A percentile compares a stretch with the other conserved stretches of the same genome.
Evolutionary conservation across 2,329 filamentous ascomycete species (phyloP).

Genomic region (Xylaria sp.): DNA sequence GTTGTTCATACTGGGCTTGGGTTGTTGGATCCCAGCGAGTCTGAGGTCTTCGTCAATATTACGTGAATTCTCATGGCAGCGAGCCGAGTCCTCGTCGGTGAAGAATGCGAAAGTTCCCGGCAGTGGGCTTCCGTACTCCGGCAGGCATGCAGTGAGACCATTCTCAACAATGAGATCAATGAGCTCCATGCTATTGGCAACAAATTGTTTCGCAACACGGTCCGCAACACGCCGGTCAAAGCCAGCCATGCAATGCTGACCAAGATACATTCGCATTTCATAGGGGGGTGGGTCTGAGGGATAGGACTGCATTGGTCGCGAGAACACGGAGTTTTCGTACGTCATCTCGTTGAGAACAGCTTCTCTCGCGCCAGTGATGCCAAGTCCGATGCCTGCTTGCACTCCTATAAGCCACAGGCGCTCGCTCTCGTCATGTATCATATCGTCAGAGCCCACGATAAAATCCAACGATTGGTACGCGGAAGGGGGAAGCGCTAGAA

Average conservation of each 20-base stretch:
- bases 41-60: background rate
- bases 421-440: slow-evolving; percentile 24
- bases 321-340: slow-evolving; percentile 29
- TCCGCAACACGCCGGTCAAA: slow-evolving; percentile 31
- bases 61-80: slow-evolving; percentile 21
- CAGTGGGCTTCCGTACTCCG: slow-evolving; percentile 14
- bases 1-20: background rate
- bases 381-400: slow-evolving; percentile 42
- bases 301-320: slow-evolving; percentile 1
- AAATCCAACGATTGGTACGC: slow-evolving; percentile 29
- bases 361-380: slow-evolving; percentile 30
- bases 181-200: background rate
- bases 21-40: slow-evolving; percentile 30
- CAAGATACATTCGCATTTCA: slow-evolving; percentile 25
- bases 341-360: slow-evolving; percentile 37
- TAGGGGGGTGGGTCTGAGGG: background rate
- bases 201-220: slow-evolving; percentile 13
- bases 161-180: slow-evolving; percentile 22
- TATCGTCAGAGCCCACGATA: slow-evolving; percentile 16
- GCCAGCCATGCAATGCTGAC: slow-evolving; percentile 10
- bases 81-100: slow-evolving; percentile 16
- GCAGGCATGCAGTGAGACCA: slow-evolving; percentile 24
- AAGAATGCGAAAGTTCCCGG: slow-evolving; percentile 24
- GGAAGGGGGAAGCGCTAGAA: slow-evolving; percentile 15
- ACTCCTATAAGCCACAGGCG: slow-evolving; percentile 37